Conservation (phyloP, 768 basidiomycete species). For the Boletus pseudo-olivaceus region DNA sequence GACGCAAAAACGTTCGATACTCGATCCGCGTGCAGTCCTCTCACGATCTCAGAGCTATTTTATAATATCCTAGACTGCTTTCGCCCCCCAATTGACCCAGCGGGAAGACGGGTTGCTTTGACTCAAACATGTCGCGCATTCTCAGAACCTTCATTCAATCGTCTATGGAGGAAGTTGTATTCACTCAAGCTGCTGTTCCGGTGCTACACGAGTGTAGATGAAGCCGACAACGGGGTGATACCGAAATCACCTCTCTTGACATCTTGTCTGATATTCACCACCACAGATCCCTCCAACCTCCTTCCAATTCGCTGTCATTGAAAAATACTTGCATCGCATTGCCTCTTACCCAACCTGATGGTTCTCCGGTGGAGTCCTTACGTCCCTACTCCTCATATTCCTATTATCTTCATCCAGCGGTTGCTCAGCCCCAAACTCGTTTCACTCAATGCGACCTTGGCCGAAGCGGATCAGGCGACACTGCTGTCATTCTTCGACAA, state of each 20-base stretch:
- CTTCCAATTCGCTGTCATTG: conserved; percentile 3
- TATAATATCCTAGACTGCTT: conserved; percentile 3
- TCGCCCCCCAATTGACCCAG: background rate
- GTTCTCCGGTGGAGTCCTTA: conserved; percentile 1
- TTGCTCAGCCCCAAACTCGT: conserved; percentile 13
- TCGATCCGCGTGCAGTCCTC: background rate
- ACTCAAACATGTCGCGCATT: conserved; percentile 8
- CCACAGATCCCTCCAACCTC: conserved; percentile 2
- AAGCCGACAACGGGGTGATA: background rate
- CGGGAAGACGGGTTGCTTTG: background rate
- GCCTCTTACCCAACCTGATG: conserved; percentile 9
- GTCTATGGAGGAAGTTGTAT: conserved; percentile 4
- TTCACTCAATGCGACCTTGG: background rate
- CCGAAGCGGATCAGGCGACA: conserved; percentile 3
- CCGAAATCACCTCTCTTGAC: background rate
- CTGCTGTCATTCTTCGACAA: conserved; percentile 9
- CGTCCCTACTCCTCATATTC: background rate
- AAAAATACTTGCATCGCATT: conserved; percentile 7
- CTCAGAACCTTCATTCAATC: conserved; percentile 9
- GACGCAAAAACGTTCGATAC: background rate
- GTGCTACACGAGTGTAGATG: background rate
- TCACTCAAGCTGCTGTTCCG: conserved; percentile 14
- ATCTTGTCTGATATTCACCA: background rate
- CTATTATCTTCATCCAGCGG: conserved; percentile 3
- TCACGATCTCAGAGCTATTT: conserved; percentile 10